These are phyloP conservation scores for Phytophthora crassamura DNA, from an alignment of 352 stramenopile genomes.

Conservation along the genomic window DNA sequence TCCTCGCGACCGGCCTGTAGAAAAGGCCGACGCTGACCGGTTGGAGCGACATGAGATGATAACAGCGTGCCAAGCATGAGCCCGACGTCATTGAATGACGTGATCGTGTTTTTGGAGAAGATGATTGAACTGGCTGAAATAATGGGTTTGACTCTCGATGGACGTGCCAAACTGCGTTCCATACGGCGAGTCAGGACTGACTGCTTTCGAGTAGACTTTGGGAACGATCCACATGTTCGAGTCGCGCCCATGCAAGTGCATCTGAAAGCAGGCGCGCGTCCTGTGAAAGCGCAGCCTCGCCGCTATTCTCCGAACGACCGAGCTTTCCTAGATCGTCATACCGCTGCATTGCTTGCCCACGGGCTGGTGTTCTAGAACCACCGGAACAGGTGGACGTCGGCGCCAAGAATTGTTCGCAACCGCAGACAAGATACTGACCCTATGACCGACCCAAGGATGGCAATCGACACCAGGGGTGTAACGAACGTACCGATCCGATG, in stretches of 20 bases:
- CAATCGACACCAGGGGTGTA: too few species aligned
- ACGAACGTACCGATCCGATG: too few species aligned
- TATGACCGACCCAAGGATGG: too few species aligned
- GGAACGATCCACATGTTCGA: slow-evolving; percentile 13
- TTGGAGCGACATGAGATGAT: too few species aligned
- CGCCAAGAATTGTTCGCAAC: slow-evolving; percentile 10
- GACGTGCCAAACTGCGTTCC: not conserved
- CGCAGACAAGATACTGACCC: slow-evolving; percentile 6
- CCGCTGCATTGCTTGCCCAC: not conserved
- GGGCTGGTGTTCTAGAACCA: slow-evolving; percentile 15
- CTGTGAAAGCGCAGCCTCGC: slow-evolving; percentile 1
- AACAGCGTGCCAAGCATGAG: too few species aligned
- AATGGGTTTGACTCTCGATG: not conserved
- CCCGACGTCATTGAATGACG: too few species aligned
- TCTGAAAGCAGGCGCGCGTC: not conserved
- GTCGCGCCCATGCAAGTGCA: slow-evolving; percentile 18
- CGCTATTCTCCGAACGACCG: slow-evolving; percentile 15
- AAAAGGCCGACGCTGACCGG: too few species aligned
- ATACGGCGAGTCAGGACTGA: not conserved
- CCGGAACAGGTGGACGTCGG: slow-evolving; percentile 8
- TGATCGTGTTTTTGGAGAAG: too few species aligned
- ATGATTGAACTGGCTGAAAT: too few species aligned
- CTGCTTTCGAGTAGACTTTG: slow-evolving; percentile 11
- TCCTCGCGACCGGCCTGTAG: too few species aligned
- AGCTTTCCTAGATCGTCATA: slow-evolving; percentile 12